Evolutionary conservation across 768 basidiomycete genomes (phyloP), one percentile per base, ranked within the genome.

Genomic region (Lactarius deliciosus): DNA sequence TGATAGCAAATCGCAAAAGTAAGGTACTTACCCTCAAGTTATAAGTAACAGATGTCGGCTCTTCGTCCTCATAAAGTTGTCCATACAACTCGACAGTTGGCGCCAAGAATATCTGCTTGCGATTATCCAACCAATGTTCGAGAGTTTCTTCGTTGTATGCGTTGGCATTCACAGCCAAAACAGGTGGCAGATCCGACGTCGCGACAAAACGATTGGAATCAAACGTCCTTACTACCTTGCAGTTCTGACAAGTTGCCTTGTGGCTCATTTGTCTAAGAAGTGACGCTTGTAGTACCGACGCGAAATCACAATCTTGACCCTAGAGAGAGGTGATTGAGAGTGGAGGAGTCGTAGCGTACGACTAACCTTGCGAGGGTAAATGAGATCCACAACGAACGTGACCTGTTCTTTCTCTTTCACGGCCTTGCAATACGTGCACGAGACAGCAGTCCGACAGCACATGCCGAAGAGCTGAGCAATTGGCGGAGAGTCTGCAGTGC

Each of bases 401-500:
- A 90, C 81, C 64, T 88, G 86, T 61, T 90, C 88, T 74, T 96
- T 92, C 69, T 86, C 85, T 60, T 86, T 80, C 16, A 85, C 80
- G 6, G 83, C 81, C 64, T 88, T 86, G 77, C 97, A 98, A 68
- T 79, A 84, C 69, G 81, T 75, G 75, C 97, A 98, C 2, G 83
- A 84, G 50, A 89, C 87, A 56, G 88, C 76, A 57, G 88, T 96
- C 73, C 84, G 88, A 11, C 89, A 87, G 66, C 90, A 85, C 57
- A 98, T 82, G 3, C 93, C 93, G 41, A 96, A 76, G 1, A 98
- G 79, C 72, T 98, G 95, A 2, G 93, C 91, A 22, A 98, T 82
- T 2, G 92, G 91, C 5, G 94, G 77, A 5, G 82, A 77, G n/a
- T 72, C 47, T 65, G 65, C 61, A 69, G 74, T 57, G 70, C 72